phyloP scores from a whole-genome alignment of 2,329 filamentous ascomycete species.

The Zasmidium angulare region DNA sequence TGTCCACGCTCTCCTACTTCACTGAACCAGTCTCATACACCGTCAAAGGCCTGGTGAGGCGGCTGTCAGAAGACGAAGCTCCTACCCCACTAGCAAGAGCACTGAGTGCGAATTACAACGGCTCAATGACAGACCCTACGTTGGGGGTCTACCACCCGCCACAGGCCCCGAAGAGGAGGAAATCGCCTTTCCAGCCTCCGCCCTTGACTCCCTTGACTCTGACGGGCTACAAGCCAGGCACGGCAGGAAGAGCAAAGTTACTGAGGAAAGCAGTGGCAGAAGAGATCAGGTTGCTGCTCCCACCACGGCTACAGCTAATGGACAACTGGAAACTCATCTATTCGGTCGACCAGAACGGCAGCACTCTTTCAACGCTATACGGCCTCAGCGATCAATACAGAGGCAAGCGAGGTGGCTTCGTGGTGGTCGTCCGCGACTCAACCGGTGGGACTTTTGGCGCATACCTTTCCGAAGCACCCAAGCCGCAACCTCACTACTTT shows the following conservation, averaged over 20 bases:
- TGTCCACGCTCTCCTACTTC: constrained; percentile 44
- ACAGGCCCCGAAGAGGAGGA: constrained; percentile 54
- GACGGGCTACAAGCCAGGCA: constrained; percentile 63
- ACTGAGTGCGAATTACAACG: constrained; percentile 41
- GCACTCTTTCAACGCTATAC: constrained; percentile 83
- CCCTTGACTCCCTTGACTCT: constrained; percentile 80
- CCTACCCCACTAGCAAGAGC: constrained; percentile 38
- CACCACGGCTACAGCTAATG: constrained; percentile 79
- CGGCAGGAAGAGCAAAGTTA: constrained; percentile 61
- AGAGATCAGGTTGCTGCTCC: constrained; percentile 86
- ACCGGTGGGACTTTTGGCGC: constrained; percentile 82
- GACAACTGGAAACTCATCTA: constrained; percentile 87
- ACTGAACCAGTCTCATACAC: constrained; percentile 52
- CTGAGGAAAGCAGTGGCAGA: constrained; percentile 76
- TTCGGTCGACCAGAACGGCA: constrained; percentile 87
- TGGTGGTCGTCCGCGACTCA: constrained; percentile 80
- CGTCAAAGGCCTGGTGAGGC: constrained; percentile 47
- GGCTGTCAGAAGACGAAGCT: constrained; percentile 47
- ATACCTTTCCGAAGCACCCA: constrained; percentile 86
- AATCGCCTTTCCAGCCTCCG: constrained; percentile 81
- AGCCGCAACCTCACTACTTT: constrained; percentile 80
- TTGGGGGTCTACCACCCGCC: constrained; percentile 59
- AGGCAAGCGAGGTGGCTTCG: constrained; percentile 75
- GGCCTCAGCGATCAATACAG: constrained; percentile 69
- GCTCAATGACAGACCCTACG: constrained; percentile 34